phyloP scores from a whole-genome alignment of 352 stramenopile species.

The Aphanomyces stellatus region DNA sequence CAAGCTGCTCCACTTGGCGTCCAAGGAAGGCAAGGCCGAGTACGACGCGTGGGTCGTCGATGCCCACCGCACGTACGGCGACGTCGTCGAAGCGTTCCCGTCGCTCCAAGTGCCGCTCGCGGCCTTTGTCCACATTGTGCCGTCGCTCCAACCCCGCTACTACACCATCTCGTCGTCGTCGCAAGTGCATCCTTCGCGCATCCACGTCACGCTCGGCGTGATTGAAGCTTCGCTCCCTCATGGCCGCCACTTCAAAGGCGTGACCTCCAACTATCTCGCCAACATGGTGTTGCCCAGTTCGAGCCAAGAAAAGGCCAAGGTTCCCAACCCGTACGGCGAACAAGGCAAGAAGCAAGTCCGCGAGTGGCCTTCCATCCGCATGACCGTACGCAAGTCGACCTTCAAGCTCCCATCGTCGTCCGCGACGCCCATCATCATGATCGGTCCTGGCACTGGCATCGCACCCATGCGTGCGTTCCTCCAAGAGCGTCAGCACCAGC shows the following conservation, averaged over 20 bases:
- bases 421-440: constrained; percentile 89
- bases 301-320: constrained; percentile 49
- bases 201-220: constrained; percentile 94
- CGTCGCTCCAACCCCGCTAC: constrained; percentile 92
- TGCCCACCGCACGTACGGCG: constrained; percentile 83
- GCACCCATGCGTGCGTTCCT: constrained; percentile 97
- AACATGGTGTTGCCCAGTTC: constrained; percentile 38
- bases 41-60: constrained; percentile 92
- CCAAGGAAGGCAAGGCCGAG: constrained; percentile 88
- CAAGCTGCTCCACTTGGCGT: constrained; percentile 44
- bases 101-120: constrained; percentile 55
- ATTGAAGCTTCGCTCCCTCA: constrained; percentile 73
- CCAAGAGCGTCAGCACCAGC: constrained; percentile 87
- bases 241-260: constrained; percentile 82
- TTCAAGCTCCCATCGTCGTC: constrained; percentile 90
- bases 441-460: constrained; percentile 96
- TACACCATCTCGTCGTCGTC: constrained; percentile 98
- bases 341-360: constrained; percentile 58
- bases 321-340: constrained; percentile 37
- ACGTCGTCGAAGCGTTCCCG: constrained; percentile 84
- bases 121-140: constrained; percentile 88
- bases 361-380: constrained; percentile 63
- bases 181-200: constrained; percentile 81
- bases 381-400: constrained; percentile 92
- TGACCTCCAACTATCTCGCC: constrained; percentile 92